These are phyloP conservation scores for Cyberlindnera lachancei DNA, from an alignment of 805 yeast species.

Conservation along the genomic window DNA sequence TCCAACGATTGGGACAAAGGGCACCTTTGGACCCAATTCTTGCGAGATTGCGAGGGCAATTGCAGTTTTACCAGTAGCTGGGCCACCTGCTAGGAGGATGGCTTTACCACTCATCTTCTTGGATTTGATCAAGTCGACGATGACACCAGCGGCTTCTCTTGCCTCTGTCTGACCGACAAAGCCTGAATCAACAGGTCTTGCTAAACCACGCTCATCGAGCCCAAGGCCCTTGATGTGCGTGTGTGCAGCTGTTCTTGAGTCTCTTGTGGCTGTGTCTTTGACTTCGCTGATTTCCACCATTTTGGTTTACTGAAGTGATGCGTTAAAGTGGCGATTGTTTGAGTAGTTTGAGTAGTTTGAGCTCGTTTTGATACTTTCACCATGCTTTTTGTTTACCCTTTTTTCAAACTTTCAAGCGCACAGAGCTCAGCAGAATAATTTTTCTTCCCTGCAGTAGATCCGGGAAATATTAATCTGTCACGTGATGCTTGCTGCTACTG, in stretches of 20 bases:
- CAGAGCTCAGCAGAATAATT: too few relatives aligned
- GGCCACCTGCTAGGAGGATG: slow-evolving; percentile 92
- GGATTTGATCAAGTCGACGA: slow-evolving; percentile 87
- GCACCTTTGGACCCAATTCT: slow-evolving; percentile 94
- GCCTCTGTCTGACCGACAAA: slow-evolving; percentile 66
- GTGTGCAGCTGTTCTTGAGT: slow-evolving; percentile 85
- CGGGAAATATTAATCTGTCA: too few relatives aligned
- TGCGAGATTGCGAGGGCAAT: slow-evolving; percentile 93
- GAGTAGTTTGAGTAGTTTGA: too few relatives aligned
- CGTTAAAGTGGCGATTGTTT: not conserved
- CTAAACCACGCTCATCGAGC: slow-evolving; percentile 80
- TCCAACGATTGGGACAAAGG: slow-evolving; percentile 96
- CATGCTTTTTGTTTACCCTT: too few relatives aligned
- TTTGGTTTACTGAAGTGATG: not conserved
- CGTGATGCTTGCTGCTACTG: too few relatives aligned
- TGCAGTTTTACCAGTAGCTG: slow-evolving; percentile 98
- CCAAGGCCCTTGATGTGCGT: slow-evolving; percentile 96
- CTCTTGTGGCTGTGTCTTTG: slow-evolving; percentile 43
- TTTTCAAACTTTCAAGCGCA: too few relatives aligned
- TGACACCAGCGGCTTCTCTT: slow-evolving; percentile 89
- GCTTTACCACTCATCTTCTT: slow-evolving; percentile 95
- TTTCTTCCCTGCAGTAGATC: too few relatives aligned
- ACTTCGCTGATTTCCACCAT: slow-evolving; percentile 81
- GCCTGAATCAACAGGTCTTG: slow-evolving; percentile 83
- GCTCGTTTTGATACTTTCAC: too few relatives aligned